Evolutionary conservation across 108 stramenopile species (phyloP), one percentile per base, ranked within the genome.

Genomic region (Skeletonema costatum): DNA sequence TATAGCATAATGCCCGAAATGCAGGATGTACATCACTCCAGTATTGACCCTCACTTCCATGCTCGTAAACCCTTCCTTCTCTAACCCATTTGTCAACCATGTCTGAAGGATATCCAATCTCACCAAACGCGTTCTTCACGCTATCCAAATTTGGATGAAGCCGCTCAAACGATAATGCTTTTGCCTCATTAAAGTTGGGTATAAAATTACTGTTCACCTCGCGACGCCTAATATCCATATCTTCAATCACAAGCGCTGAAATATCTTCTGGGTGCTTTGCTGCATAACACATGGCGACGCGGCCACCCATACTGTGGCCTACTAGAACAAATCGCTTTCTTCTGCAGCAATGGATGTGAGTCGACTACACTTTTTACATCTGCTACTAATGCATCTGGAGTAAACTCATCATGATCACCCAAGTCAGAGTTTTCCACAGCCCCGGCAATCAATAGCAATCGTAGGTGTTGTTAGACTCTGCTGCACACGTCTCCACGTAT

Each of bases 291-390:
- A 85, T 78, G 32, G 76, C 87, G 29, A 85, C 39, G 9, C 84
- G 51, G 2, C 84, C 87, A 17, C 87, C 87, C 81, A 87, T 75
- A 13, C 74, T 76, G 64, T 87, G 87, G 6, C 87, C 87, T 10
- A 87, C 77, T 1, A 87, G n/a, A 10, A 86, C 73, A 41, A 84
- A 71, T 53, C 51, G 64, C n/a, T 35, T 72, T 39, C 19, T 42
- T 53, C 32, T 38, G 73, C 60, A 12, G 73, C 80, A 38, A 30
- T 50, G 3, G 76, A 41, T 41, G 39, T 12, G 39, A 11, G 39
- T 41, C 39, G 39, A 41, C 39, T 12, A 41, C 39, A 41, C 39
- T 12, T 41, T 41, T 41, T 41, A 41, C 39, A 41, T 41, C 39
- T 41, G 39, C 39, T 12, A 41, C 72, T 38, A 87, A 85, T 41